A percentile compares a stretch with the other conserved stretches of the same genome.
Conservation (phyloP, 2,329 filamentous ascomycete genomes). For the Grosmannia serpens region DNA sequence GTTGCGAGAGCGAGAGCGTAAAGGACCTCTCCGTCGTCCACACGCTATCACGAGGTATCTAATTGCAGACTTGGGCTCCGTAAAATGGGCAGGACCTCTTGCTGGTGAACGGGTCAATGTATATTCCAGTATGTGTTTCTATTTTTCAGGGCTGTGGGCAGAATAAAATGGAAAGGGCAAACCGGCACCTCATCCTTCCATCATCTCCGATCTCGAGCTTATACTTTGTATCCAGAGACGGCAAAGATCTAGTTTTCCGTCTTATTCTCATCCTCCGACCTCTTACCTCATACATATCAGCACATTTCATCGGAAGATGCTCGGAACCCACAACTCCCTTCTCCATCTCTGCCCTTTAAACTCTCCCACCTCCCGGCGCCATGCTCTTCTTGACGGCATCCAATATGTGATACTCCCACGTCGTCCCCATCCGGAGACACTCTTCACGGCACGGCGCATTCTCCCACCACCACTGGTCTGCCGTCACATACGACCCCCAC, state of each 20-base stretch:
- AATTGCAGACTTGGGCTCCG: no score
- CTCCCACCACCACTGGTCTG: slow-evolving; percentile 51
- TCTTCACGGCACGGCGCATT: slow-evolving; percentile 41
- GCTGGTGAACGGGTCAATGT: no score
- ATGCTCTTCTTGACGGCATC: slow-evolving; percentile 36
- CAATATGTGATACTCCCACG: slow-evolving; percentile 48
- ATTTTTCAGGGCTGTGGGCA: no score
- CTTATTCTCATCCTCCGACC: background rate
- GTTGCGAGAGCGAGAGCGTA: slow-evolving; percentile 38
- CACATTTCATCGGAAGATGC: background rate
- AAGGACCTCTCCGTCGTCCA: slow-evolving; percentile 29
- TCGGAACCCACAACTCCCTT: background rate
- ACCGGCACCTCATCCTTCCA: no score
- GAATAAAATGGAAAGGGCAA: no score
- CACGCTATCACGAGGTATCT: background rate
- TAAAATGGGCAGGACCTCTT: no score
- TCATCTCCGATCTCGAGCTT: no score
- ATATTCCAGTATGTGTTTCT: no score
- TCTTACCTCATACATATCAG: background rate
- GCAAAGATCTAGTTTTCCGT: background rate
- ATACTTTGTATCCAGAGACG: no score
- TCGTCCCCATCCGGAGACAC: slow-evolving; percentile 40
- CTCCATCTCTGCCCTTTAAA: background rate
- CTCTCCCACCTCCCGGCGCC: background rate
- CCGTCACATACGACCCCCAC: slow-evolving; percentile 42